Evolutionary conservation across 202 grass and related monocot species (phyloP).

Genomic region (Carex sylvatica): DNA sequence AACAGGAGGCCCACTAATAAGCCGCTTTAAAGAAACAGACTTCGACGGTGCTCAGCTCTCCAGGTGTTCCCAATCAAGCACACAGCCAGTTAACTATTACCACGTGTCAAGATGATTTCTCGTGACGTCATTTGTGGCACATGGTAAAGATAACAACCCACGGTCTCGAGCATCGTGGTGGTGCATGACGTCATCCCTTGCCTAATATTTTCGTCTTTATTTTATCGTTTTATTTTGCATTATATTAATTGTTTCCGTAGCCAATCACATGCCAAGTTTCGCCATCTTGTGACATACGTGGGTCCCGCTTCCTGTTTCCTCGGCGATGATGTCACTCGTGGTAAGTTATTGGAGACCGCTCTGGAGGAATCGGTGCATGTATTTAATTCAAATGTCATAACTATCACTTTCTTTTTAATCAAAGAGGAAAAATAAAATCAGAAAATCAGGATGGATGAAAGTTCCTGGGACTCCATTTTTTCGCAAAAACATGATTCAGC

Average conservation of each 20-base stretch:
- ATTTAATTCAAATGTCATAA: neutral
- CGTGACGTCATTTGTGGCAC: slow-evolving; percentile 6
- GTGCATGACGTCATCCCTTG: neutral
- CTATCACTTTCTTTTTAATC: neutral
- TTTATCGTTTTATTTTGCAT: neutral
- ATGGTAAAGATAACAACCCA: slow-evolving; percentile 26
- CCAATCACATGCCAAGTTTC: neutral
- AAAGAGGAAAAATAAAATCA: no score
- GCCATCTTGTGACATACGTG: neutral
- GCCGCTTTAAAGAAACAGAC: slow-evolving; percentile 20
- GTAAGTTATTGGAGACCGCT: neutral
- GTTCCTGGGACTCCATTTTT: no score
- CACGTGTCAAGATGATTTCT: neutral
- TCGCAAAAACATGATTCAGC: no score
- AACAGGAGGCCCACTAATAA: slow-evolving; percentile 8
- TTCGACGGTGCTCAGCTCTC: neutral
- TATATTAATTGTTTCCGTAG: neutral
- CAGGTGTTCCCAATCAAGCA: slow-evolving; percentile 3
- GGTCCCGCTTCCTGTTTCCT: slow-evolving; percentile 16
- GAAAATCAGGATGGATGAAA: no score
- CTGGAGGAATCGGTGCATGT: neutral
- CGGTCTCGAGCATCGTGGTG: neutral
- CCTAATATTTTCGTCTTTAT: neutral
- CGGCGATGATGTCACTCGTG: neutral
- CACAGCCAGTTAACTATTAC: neutral